A percentile compares a stretch with the other conserved stretches of the same genome.
Evolutionary conservation across 2,329 filamentous ascomycete genomes (phyloP).

Genomic region (Scytalidium sp.): DNA sequence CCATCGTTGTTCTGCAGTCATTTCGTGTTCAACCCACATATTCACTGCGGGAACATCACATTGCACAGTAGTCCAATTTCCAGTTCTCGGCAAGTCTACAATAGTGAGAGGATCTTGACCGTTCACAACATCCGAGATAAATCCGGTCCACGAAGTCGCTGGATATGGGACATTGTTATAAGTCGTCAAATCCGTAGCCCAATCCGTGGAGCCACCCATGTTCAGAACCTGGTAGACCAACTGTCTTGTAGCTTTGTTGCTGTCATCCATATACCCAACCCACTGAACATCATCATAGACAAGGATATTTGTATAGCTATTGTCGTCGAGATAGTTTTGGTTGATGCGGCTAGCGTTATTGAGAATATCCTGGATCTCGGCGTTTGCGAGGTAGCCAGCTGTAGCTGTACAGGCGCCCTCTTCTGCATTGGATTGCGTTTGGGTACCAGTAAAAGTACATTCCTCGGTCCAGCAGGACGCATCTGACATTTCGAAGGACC

Average conservation of each 20-base stretch:
- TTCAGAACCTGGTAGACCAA: slow-evolving; percentile 17
- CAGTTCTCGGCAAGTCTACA: too few relatives aligned
- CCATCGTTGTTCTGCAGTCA: too few relatives aligned
- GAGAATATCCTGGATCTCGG: slow-evolving; percentile 30
- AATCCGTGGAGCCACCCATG: slow-evolving; percentile 29
- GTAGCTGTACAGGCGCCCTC: slow-evolving; percentile 28
- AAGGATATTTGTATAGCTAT: slow-evolving; percentile 14
- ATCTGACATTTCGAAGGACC: slow-evolving; percentile 30
- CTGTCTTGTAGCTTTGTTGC: slow-evolving; percentile 20
- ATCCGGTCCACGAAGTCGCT: slow-evolving; percentile 50
- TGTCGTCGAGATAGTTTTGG: slow-evolving; percentile 15
- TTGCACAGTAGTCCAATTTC: too few relatives aligned
- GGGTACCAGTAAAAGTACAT: slow-evolving; percentile 24
- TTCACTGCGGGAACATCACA: too few relatives aligned
- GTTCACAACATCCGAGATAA: slow-evolving; percentile 44
- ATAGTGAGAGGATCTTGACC: too few relatives aligned
- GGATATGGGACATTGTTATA: too few relatives aligned
- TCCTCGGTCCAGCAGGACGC: slow-evolving; percentile 16
- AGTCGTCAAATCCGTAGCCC: slow-evolving; percentile 26
- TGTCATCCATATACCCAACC: slow-evolving; percentile 20
- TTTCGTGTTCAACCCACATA: too few relatives aligned
- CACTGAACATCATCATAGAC: slow-evolving; percentile 25
- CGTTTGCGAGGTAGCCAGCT: slow-evolving; percentile 29
- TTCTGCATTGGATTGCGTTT: slow-evolving; percentile 17
- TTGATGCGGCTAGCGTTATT: slow-evolving; percentile 2